Evolutionary conservation across 2,329 filamentous ascomycete genomes (phyloP).

Genomic region (Fusarium sp.): DNA sequence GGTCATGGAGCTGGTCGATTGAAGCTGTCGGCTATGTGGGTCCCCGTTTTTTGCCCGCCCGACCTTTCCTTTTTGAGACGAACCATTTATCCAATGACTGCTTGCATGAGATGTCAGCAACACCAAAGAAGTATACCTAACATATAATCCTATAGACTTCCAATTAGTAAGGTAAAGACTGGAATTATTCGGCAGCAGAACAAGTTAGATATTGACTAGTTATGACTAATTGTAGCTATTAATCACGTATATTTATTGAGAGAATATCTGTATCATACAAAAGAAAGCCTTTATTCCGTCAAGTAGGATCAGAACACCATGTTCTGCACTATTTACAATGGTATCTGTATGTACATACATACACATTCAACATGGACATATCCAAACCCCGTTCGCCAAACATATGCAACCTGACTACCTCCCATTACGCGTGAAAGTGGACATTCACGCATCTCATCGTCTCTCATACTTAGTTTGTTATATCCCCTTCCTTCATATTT

Average conservation of each 20-base stretch:
- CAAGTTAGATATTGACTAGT: too few relatives aligned
- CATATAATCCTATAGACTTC: too few relatives aligned
- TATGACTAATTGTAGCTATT: not conserved
- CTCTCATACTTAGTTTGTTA: conserved; percentile 33
- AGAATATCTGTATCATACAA: not conserved
- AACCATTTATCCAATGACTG: conserved; percentile 7
- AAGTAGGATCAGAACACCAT: conserved; percentile 32
- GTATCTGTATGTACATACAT: conserved; percentile 42
- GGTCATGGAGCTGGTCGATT: conserved; percentile 44
- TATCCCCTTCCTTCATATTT: conserved; percentile 24
- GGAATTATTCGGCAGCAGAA: too few relatives aligned
- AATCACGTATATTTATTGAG: not conserved
- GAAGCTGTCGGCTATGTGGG: conserved; percentile 48
- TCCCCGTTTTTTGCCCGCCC: conserved; percentile 44
- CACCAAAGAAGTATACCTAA: too few relatives aligned
- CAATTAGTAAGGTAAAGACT: too few relatives aligned
- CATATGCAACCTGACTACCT: conserved; percentile 22
- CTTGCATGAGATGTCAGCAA: conserved; percentile 14
- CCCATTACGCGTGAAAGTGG: conserved; percentile 34
- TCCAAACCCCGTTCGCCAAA: conserved; percentile 47
- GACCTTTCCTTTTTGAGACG: conserved; percentile 41
- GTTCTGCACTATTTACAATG: conserved; percentile 38
- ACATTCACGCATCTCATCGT: conserved; percentile 40
- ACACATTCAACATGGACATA: conserved; percentile 36
- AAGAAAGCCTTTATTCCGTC: conserved; percentile 21